Base-by-base conservation (phyloP, 371 early-diverging fungal genomes). In the Mortierella polycephala region DNA sequence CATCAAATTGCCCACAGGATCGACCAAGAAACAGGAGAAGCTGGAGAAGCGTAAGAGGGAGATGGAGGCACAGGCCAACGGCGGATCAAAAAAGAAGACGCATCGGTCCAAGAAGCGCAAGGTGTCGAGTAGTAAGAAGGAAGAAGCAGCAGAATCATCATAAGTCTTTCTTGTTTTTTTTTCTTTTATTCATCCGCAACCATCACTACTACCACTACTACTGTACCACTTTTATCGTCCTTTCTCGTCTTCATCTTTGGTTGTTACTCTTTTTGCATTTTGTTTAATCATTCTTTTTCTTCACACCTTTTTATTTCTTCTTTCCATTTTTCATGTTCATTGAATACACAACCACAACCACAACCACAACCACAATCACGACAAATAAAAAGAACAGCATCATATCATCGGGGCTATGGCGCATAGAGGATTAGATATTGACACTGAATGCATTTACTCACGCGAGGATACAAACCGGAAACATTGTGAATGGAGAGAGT, bases 21-120 rank as follows among this genome's bases (percentile, higher is more conserved):
- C 73, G 53, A 47, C 30, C 49, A 77, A 77, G 72, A 77, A 77
- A 66, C 79, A 77, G 39, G 79, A 71, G 62, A 77, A 77, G 69
- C 67, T 61, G 51, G 72, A 71, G 72, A 77, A 77, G 69, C 79
- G 79, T 37, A 79, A 79, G 79, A 61, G 73, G 8, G 69, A 60
- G 58, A 14, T 61, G 13, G 72, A 79, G 54, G 79, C 68, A 16
- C 62, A 68, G 54, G 62, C 61, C 30, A 53, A 64, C 16, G 60
- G 67, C 4, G 69, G 72, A 41, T 69, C 68, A 52, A 77, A 77
- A 67, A 79, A 79, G 73, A 79, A 79, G 79, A 44, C 79, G 18
- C 79, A 79, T 13, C 69, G 79, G 39, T 79, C 79, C 58, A 79
- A 79, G 69, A 79, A 79, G 67, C 72, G 79, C 63, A 72, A 72